These are phyloP conservation scores for Solanum paucissectum DNA, from an alignment of 257 asterid species.

Conservation along the genomic window DNA sequence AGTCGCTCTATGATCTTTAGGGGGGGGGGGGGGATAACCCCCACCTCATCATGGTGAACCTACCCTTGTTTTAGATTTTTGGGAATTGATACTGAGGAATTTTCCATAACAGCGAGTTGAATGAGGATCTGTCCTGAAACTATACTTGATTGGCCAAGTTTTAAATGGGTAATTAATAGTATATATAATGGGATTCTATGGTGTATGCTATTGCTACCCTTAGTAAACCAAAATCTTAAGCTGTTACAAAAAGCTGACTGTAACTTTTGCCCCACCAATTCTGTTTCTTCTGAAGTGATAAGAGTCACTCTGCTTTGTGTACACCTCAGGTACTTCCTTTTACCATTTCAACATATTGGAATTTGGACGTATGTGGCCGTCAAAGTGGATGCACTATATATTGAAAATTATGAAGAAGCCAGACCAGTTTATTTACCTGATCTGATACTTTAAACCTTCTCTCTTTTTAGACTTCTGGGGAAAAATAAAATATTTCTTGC, in stretches of 20 bases:
- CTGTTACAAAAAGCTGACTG: slow-evolving; percentile 53
- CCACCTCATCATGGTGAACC: neutral
- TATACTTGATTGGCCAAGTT: neutral
- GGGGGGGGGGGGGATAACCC: neutral
- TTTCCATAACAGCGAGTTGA: neutral
- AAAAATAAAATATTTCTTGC: neutral
- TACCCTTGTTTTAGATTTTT: neutral
- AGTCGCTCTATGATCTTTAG: neutral
- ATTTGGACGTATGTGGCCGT: neutral
- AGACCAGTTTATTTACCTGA: neutral
- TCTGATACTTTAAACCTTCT: neutral
- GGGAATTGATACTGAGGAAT: neutral
- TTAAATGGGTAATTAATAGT: neutral
- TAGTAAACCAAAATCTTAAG: neutral
- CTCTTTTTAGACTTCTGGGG: neutral
- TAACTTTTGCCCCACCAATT: slow-evolving; percentile 45
- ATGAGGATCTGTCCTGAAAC: neutral
- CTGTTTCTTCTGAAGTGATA: slow-evolving; percentile 47
- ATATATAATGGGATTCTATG: neutral
- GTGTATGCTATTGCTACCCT: neutral
- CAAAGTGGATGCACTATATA: neutral
- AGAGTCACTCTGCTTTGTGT: slow-evolving; percentile 37
- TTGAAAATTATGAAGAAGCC: neutral
- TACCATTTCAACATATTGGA: neutral
- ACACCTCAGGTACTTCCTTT: slow-evolving; percentile 36